These are phyloP conservation scores for Phalaenopsis equestris DNA, from an alignment of 106 monocot species.

Conservation along the genomic window DNA sequence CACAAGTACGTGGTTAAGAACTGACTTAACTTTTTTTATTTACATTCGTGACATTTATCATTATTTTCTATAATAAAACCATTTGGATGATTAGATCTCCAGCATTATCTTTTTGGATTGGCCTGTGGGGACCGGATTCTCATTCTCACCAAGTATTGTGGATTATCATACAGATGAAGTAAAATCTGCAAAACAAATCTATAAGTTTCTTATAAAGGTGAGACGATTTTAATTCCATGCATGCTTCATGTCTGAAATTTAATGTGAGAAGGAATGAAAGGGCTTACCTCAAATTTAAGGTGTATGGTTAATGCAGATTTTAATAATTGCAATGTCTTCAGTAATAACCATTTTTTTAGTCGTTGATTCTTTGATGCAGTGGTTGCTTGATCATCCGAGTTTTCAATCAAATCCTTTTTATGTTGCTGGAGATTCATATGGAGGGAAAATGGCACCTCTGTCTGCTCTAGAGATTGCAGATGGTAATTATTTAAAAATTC, in stretches of 20 bases:
- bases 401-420: conserved; percentile 57
- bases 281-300: no score
- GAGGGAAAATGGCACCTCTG: conserved; percentile 28
- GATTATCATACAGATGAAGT: neutral
- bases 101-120: conserved; percentile 1
- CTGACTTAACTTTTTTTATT: neutral
- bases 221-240: no score
- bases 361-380: conserved; percentile 21
- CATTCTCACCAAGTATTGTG: neutral
- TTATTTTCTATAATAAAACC: neutral
- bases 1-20: conserved; percentile 9
- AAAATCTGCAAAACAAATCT: neutral
- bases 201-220: neutral
- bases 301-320: no score
- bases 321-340: neutral
- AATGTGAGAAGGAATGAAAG: no score
- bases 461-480: conserved; percentile 7
- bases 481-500: neutral
- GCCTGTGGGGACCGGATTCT: conserved; percentile 3
- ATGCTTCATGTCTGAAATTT: no score
- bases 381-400: conserved; percentile 48
- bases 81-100: neutral
- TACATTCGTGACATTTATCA: neutral
- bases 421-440: conserved; percentile 65
- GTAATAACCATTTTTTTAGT: neutral